A percentile compares a stretch with the other conserved stretches of the same genome.
These are phyloP conservation scores for Coriolopsis trogii DNA, from an alignment of 1,284 basidiomycete species.

Conservation along the genomic window DNA sequence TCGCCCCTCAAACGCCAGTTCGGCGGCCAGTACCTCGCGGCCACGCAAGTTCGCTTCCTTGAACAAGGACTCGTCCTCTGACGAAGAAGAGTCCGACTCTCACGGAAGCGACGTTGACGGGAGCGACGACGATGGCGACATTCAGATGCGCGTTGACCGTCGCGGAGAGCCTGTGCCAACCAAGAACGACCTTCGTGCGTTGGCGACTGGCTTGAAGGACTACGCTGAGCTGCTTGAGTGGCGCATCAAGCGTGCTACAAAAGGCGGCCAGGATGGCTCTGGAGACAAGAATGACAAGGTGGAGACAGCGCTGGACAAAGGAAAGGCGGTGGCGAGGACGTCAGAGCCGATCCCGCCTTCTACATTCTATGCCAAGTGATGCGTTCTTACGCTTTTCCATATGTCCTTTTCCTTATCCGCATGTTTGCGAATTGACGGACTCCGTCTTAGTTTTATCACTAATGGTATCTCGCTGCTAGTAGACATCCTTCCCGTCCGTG, in stretches of 20 bases:
- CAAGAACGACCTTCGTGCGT: constrained; percentile 29
- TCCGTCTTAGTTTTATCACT: too few relatives aligned
- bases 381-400: too few relatives aligned
- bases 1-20: constrained; percentile 12
- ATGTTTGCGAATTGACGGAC: too few relatives aligned
- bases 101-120: constrained; percentile 1
- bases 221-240: constrained; percentile 40
- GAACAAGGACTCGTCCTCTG: constrained; percentile 7
- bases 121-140: constrained; percentile 9
- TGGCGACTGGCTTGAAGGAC: constrained; percentile 35
- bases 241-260: constrained; percentile 34
- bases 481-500: too few relatives aligned
- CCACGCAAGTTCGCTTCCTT: constrained; percentile 10
- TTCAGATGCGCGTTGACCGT: constrained; percentile 14
- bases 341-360: constrained; percentile 26
- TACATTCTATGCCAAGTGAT: constrained; percentile 25
- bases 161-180: constrained; percentile 22
- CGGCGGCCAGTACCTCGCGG: not conserved
- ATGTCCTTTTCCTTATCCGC: too few relatives aligned
- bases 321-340: constrained; percentile 20
- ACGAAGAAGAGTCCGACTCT: not conserved
- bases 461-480: too few relatives aligned
- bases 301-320: not conserved
- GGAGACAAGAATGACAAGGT: not conserved
- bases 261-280: constrained; percentile 16